Conservation (phyloP, 2,329 filamentous ascomycete species). For the Trichoderma sp. region DNA sequence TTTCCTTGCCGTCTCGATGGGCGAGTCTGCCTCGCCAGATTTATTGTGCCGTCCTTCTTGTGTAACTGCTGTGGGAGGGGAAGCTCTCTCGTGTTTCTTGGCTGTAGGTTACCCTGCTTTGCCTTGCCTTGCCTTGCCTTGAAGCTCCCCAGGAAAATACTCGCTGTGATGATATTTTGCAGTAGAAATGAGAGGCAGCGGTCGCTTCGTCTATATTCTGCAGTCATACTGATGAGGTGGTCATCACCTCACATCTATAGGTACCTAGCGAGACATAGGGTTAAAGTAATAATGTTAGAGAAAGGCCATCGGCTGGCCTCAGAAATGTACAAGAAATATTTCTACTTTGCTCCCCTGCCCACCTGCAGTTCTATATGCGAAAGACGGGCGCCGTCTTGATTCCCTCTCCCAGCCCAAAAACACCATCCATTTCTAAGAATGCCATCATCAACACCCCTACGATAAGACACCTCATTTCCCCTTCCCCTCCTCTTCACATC, state of each 20-base stretch:
- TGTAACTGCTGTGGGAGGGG: no score
- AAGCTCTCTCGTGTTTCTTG: no score
- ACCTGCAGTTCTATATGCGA: neutral
- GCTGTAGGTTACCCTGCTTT: neutral
- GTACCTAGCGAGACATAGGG: constrained; percentile 3
- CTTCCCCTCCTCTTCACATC: constrained; percentile 8
- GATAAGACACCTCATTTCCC: neutral
- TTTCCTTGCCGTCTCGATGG: neutral
- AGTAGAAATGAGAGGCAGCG: neutral
- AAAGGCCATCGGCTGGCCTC: constrained; percentile 2
- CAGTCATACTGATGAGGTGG: neutral
- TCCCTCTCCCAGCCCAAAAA: constrained; percentile 7
- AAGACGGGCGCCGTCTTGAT: constrained; percentile 14
- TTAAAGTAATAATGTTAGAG: neutral
- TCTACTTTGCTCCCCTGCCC: constrained; percentile 4
- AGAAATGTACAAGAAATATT: constrained; percentile 15
- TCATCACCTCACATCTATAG: constrained; percentile 8
- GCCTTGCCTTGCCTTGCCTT: no score
- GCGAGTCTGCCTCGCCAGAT: neutral
- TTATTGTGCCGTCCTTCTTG: neutral
- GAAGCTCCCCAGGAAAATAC: neutral
- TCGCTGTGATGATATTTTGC: neutral
- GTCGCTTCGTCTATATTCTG: neutral
- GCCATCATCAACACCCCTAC: neutral
- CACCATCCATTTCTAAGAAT: constrained; percentile 14